Conservation (phyloP, 352 stramenopile species). For the Phytophthora citrophthora region DNA sequence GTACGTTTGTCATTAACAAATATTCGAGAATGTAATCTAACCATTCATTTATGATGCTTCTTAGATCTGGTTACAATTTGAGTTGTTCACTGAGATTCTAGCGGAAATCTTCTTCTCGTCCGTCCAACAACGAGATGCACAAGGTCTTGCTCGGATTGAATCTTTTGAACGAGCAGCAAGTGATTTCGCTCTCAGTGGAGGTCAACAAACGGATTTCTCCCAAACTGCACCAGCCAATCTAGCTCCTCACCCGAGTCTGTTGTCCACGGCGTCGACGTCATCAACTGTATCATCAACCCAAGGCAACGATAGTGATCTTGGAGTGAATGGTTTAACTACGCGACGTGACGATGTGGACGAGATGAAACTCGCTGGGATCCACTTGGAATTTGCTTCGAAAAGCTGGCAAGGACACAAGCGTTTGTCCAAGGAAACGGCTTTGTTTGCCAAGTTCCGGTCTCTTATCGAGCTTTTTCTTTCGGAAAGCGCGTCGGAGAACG, state of each 20-base stretch:
- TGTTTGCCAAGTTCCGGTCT: constrained; percentile 60
- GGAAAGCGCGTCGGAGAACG: constrained; percentile 36
- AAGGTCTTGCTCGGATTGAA: constrained; percentile 30
- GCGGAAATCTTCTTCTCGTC: constrained; percentile 71
- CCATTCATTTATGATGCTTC: not conserved
- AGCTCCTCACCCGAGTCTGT: constrained; percentile 11
- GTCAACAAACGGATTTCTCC: constrained; percentile 20
- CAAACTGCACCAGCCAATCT: constrained; percentile 1
- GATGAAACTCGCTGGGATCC: constrained; percentile 59
- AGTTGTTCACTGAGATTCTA: constrained; percentile 70
- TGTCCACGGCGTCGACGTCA: constrained; percentile 39
- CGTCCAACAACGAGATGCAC: constrained; percentile 47
- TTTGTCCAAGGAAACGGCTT: constrained; percentile 53
- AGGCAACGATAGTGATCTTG: constrained; percentile 5
- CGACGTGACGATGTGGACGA: constrained; percentile 55
- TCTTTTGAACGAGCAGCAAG: constrained; percentile 37
- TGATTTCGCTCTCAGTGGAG: constrained; percentile 32
- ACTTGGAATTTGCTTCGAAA: constrained; percentile 71
- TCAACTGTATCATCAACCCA: constrained; percentile 10
- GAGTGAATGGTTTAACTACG: not conserved
- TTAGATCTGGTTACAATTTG: constrained; percentile 85
- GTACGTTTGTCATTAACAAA: constrained; percentile 27
- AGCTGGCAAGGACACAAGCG: constrained; percentile 76
- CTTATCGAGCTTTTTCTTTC: constrained; percentile 59
- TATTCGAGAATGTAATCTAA: not conserved